phyloP scores from a whole-genome alignment of 805 yeast genomes.

The Candida quercuum region DNA sequence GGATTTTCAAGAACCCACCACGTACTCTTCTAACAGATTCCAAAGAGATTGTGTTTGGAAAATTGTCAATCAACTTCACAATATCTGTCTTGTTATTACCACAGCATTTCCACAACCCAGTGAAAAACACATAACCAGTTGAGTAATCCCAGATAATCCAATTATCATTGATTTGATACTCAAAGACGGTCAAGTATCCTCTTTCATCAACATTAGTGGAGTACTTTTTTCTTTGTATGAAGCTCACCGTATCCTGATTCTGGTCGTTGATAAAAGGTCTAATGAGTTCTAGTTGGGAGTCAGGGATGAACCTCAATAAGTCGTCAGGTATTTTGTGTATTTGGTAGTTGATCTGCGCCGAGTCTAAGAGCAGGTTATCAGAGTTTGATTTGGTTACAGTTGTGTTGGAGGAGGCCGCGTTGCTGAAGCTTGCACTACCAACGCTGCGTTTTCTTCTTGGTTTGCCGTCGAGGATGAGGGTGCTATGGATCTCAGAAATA shows the following conservation, averaged over 20 bases:
- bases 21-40: conserved; percentile 55
- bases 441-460: too few relatives aligned
- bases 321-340: conserved; percentile 10
- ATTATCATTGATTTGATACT: conserved; percentile 61
- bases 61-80: conserved; percentile 48
- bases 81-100: conserved; percentile 73
- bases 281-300: conserved; percentile 15
- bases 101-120: conserved; percentile 81
- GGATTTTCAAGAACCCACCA: conserved; percentile 89
- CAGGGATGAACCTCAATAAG: conserved; percentile 15
- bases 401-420: background rate
- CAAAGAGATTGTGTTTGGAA: conserved; percentile 14
- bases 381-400: conserved; percentile 2
- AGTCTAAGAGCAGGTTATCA: conserved; percentile 12
- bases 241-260: too few relatives aligned
- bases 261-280: conserved; percentile 4
- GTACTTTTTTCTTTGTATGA: conserved; percentile 40
- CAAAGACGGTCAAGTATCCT: conserved; percentile 63
- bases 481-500: background rate
- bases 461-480: background rate
- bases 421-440: background rate
- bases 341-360: conserved; percentile 16
- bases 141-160: conserved; percentile 83
- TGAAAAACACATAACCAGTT: conserved; percentile 81
- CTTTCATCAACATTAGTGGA: conserved; percentile 74